Percentiles rank a stretch among this genome's conserved stretches.
phyloP scores from a whole-genome alignment of 1,139 yeast species.

The Suhomyces atakaporum region DNA sequence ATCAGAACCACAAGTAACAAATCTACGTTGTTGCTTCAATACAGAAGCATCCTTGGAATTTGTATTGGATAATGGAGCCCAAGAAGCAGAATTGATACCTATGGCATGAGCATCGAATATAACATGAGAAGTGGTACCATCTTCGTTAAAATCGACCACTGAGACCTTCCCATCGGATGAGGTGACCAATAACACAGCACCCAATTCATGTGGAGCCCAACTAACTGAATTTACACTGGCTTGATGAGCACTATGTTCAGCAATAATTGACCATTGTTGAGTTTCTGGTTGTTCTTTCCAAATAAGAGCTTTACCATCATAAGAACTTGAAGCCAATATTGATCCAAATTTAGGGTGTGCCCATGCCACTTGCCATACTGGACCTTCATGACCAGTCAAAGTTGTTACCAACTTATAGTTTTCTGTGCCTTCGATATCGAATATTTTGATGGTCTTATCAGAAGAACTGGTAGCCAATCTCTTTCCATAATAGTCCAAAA shows the following conservation, averaged over 20 bases:
- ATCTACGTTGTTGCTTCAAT: conserved; percentile 49
- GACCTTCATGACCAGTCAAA: conserved; percentile 89
- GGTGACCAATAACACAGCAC: conserved; percentile 86
- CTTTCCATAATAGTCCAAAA: conserved; percentile 92
- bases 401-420: conserved; percentile 79
- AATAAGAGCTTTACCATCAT: conserved; percentile 89
- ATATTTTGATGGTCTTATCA: conserved; percentile 90
- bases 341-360: conserved; percentile 98
- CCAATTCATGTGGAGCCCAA: conserved; percentile 98
- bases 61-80: conserved; percentile 74
- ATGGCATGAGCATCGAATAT: conserved; percentile 82
- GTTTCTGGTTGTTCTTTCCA: conserved; percentile 88
- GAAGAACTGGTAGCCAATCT: conserved; percentile 94
- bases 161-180: conserved; percentile 94
- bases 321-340: conserved; percentile 90
- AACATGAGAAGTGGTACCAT: conserved; percentile 73
- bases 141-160: conserved; percentile 87
- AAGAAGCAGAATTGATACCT: conserved; percentile 91
- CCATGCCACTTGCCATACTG: conserved; percentile 99
- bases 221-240: conserved; percentile 93
- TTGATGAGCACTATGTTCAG: conserved; percentile 84
- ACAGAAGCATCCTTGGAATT: conserved; percentile 35
- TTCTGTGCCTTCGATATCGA: conserved; percentile 83
- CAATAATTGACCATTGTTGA: conserved; percentile 84
- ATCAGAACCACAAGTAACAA: conserved; percentile 95